A percentile compares a stretch with the other conserved stretches of the same genome.
Evolutionary conservation across 1,284 basidiomycete species (phyloP).

Genomic region (Amylostereum chailletii): DNA sequence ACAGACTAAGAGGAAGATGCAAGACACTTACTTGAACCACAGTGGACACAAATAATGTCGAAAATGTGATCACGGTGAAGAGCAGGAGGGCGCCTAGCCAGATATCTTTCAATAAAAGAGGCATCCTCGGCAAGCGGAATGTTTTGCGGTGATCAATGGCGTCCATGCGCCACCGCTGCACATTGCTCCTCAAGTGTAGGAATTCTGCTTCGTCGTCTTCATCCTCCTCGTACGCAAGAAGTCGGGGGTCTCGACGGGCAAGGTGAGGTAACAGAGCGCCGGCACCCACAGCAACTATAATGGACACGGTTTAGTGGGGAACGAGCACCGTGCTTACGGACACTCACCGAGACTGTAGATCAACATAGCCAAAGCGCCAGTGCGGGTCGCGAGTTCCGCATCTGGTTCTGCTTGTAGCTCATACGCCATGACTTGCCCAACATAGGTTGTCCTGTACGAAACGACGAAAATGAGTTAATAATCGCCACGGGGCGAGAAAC

Average conservation of each 20-base stretch:
- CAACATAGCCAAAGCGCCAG: constrained; percentile 84
- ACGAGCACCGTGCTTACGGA: background rate
- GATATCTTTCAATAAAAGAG: constrained; percentile 83
- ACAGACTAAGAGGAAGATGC: background rate
- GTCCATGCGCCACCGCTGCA: constrained; percentile 79
- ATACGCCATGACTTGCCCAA: constrained; percentile 85
- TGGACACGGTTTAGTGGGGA: constrained; percentile 4
- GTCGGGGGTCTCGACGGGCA: constrained; percentile 53
- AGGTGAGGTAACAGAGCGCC: constrained; percentile 81
- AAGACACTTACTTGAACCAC: constrained; percentile 55
- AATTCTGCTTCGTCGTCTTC: constrained; percentile 69
- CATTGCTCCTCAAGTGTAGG: constrained; percentile 54
- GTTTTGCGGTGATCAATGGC: constrained; percentile 65
- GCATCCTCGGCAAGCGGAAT: constrained; percentile 73
- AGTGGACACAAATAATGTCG: constrained; percentile 77
- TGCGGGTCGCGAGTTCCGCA: constrained; percentile 74
- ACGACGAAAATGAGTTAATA: background rate
- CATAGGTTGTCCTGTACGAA: constrained; percentile 71
- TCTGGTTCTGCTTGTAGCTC: constrained; percentile 68
- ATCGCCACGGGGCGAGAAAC: constrained; percentile 5
- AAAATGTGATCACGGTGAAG: constrained; percentile 71
- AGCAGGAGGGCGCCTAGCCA: constrained; percentile 83
- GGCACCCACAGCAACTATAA: constrained; percentile 72
- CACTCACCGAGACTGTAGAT: constrained; percentile 77
- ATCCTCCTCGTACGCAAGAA: constrained; percentile 64